Conservation (phyloP, 345 rosid species). For the Aquilaria malaccensis region DNA sequence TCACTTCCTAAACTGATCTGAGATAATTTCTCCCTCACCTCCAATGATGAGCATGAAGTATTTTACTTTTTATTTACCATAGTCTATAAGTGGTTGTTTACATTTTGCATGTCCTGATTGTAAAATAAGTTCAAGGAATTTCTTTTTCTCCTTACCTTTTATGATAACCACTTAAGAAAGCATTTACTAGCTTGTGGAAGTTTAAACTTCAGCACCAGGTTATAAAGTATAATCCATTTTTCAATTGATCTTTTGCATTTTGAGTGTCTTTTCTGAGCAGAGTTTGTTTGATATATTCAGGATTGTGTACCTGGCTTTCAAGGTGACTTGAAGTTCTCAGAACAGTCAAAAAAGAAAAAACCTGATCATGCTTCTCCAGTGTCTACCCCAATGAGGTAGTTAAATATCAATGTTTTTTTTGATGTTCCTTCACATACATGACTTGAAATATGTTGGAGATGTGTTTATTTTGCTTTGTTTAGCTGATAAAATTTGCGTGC, state of each 20-base stretch:
- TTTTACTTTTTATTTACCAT: background rate
- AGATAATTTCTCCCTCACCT: no score
- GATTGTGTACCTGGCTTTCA: slow-evolving; percentile 29
- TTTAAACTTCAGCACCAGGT: no score
- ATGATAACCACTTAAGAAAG: no score
- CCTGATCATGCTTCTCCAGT: slow-evolving; percentile 32
- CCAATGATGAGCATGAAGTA: background rate
- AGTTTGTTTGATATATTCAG: slow-evolving; percentile 18
- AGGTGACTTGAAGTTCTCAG: slow-evolving; percentile 31
- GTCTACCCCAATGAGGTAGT: slow-evolving; percentile 55
- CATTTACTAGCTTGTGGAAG: no score
- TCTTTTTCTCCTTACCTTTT: no score
- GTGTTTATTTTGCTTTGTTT: background rate
- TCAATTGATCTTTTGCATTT: background rate
- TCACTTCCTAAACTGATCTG: no score
- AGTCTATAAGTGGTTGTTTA: no score
- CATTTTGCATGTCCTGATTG: no score
- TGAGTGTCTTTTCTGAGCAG: background rate
- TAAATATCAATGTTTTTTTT: slow-evolving; percentile 2
- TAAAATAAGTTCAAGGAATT: no score
- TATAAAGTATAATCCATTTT: no score
- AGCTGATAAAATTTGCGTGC: background rate
- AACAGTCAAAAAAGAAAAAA: slow-evolving; percentile 32
- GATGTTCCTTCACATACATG: background rate
- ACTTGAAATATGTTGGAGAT: slow-evolving; percentile 2